phyloP scores from a whole-genome alignment of 2,329 filamentous ascomycete species.

The Botrytis medusae region DNA sequence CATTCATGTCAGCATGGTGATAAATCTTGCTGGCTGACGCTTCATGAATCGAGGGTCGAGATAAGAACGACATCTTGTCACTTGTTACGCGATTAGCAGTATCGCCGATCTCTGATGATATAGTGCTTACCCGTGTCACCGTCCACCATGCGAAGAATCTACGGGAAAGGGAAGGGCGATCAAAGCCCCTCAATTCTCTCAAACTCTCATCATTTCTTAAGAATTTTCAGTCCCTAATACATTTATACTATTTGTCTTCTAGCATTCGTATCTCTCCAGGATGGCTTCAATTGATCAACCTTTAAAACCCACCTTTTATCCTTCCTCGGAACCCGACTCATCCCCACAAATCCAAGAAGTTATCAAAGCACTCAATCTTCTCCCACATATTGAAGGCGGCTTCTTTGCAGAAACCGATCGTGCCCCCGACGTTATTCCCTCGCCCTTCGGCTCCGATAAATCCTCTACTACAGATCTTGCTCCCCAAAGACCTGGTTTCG shows the following conservation, averaged over 20 bases:
- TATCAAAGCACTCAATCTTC: constrained; percentile 49
- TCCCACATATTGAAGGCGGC: constrained; percentile 61
- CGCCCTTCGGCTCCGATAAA: constrained; percentile 50
- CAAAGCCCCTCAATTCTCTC: neutral
- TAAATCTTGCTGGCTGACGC: neutral
- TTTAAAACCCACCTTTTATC: constrained; percentile 35
- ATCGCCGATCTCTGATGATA: neutral
- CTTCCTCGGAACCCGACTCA: constrained; percentile 37
- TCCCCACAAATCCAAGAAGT: constrained; percentile 40
- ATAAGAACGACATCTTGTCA: neutral
- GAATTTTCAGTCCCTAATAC: neutral
- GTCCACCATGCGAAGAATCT: neutral
- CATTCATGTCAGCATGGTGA: neutral
- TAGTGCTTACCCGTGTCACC: neutral
- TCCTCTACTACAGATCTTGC: constrained; percentile 43
- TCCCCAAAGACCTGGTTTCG: constrained; percentile 41
- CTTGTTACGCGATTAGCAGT: neutral
- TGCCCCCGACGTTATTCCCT: constrained; percentile 51
- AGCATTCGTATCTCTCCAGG: neutral
- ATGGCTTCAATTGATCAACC: constrained; percentile 15
- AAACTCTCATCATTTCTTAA: neutral
- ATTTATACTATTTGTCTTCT: neutral
- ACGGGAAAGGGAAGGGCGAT: neutral
- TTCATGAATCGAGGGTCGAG: neutral
- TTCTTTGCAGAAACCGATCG: constrained; percentile 64